phyloP scores from a whole-genome alignment of 208 protist species.

The Leishmania tarentolae region DNA sequence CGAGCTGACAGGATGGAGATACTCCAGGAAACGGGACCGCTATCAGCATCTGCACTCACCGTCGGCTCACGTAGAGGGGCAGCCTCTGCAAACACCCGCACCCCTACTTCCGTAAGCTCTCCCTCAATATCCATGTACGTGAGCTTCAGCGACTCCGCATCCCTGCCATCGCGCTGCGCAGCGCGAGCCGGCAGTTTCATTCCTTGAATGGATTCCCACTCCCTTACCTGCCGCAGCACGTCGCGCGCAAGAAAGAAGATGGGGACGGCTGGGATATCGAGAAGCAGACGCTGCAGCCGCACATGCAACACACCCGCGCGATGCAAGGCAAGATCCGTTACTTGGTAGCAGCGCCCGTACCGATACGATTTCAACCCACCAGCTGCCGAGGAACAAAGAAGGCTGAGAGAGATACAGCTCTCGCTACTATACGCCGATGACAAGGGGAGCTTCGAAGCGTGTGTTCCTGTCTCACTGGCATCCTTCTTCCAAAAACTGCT shows the following conservation, averaged over 20 bases:
- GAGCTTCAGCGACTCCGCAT: not conserved
- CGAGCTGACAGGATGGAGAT: conserved; percentile 7
- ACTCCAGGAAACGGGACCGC: not conserved
- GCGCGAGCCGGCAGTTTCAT: not conserved
- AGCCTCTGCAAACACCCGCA: not conserved
- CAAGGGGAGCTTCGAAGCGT: not conserved
- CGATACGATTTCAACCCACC: not conserved
- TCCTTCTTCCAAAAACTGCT: not conserved
- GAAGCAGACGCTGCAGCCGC: not conserved
- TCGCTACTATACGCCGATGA: not conserved
- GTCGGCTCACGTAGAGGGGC: not conserved
- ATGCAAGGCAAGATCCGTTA: conserved; percentile 16
- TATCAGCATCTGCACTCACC: not conserved
- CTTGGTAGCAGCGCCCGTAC: conserved; percentile 23
- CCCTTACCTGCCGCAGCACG: conserved; percentile 11
- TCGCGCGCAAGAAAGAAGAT: conserved; percentile 20
- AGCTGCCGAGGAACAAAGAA: conserved; percentile 1
- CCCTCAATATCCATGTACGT: conserved; percentile 24
- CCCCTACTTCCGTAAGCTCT: conserved; percentile 12
- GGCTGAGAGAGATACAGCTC: conserved; percentile 3
- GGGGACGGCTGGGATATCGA: conserved; percentile 12
- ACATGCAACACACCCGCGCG: conserved; percentile 15
- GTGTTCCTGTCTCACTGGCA: not conserved
- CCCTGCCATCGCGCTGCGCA: not conserved
- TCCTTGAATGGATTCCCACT: conserved; percentile 1